These are phyloP conservation scores for Clarireedia homoeocarpa DNA, from an alignment of 2,329 filamentous ascomycete species.

Conservation along the genomic window DNA sequence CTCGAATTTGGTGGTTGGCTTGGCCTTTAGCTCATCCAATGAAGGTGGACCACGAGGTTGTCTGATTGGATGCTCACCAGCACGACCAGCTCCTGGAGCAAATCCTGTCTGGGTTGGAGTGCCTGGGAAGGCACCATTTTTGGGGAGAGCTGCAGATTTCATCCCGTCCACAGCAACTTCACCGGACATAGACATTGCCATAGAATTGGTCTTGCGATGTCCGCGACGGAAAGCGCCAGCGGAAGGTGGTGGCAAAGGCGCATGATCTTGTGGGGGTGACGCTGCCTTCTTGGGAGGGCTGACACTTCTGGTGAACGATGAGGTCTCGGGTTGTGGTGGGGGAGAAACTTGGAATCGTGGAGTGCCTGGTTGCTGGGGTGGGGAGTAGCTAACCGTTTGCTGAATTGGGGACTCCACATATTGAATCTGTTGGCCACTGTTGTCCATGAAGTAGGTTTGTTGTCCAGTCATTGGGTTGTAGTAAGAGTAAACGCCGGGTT, in stretches of 20 bases:
- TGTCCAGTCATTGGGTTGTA: constrained; percentile 84
- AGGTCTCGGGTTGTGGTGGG: constrained; percentile 52
- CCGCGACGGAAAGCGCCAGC: constrained; percentile 88
- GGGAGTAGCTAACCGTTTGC: constrained; percentile 34
- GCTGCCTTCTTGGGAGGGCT: constrained; percentile 59
- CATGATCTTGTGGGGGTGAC: constrained; percentile 60
- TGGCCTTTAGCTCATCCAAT: constrained; percentile 81
- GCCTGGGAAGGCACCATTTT: constrained; percentile 70
- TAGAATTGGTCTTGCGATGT: constrained; percentile 81
- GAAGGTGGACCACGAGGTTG: constrained; percentile 89
- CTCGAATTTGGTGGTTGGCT: constrained; percentile 87
- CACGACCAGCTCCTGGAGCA: constrained; percentile 84
- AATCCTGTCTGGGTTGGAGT: constrained; percentile 76
- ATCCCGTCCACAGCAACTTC: constrained; percentile 30
- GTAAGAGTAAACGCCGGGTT: constrained; percentile 72
- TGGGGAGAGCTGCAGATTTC: constrained; percentile 59
- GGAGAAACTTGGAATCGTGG: constrained; percentile 79
- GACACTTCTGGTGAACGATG: constrained; percentile 50
- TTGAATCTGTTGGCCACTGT: constrained; percentile 36
- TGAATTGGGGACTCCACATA: constrained; percentile 33
- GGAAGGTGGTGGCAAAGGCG: constrained; percentile 77
- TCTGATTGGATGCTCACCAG: constrained; percentile 87
- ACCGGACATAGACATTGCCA: constrained; percentile 34
- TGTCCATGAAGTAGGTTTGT: constrained; percentile 61
- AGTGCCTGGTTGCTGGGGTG: constrained; percentile 47